Percentiles rank a stretch among this genome's conserved stretches.
Conservation (phyloP, 495 filamentous ascomycete species). For the Cladorrhinum samala region DNA sequence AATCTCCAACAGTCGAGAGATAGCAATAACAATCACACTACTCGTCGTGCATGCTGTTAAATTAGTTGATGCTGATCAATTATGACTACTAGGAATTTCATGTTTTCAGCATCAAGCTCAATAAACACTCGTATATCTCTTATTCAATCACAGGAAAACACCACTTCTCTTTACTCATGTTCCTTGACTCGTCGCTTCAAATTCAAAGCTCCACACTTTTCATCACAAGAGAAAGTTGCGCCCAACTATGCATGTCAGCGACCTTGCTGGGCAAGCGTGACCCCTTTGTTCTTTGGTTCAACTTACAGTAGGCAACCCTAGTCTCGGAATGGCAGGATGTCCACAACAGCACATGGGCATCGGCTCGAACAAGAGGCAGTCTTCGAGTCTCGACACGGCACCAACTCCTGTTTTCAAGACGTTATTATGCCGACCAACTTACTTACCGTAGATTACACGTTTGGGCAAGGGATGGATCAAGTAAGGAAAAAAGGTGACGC, state of each 20-base stretch:
- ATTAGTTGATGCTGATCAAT: too few species aligned
- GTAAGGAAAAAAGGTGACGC: too few species aligned
- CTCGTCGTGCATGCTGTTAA: too few species aligned
- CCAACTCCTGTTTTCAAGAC: conserved; percentile 8
- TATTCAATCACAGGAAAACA: neutral
- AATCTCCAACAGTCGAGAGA: too few species aligned
- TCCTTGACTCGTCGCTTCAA: neutral
- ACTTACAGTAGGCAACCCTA: neutral
- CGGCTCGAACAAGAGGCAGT: conserved; percentile 9
- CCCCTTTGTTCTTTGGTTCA: too few species aligned
- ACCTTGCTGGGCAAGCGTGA: neutral
- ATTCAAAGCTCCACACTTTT: conserved; percentile 4
- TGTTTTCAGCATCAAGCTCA: too few species aligned
- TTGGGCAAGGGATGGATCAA: too few species aligned
- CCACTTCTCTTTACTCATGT: neutral
- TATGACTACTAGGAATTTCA: too few species aligned
- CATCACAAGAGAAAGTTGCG: conserved; percentile 7
- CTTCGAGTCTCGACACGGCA: conserved; percentile 3
- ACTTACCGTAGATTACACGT: too few species aligned
- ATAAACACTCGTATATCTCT: too few species aligned
- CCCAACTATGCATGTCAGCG: conserved; percentile 1
- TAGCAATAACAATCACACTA: too few species aligned
- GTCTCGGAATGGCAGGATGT: neutral
- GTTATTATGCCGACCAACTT: conserved; percentile 9
- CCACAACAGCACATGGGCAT: conserved; percentile 16